Base-by-base conservation (phyloP, 2,329 filamentous ascomycete genomes). In the Aspergillus texensis region DNA sequence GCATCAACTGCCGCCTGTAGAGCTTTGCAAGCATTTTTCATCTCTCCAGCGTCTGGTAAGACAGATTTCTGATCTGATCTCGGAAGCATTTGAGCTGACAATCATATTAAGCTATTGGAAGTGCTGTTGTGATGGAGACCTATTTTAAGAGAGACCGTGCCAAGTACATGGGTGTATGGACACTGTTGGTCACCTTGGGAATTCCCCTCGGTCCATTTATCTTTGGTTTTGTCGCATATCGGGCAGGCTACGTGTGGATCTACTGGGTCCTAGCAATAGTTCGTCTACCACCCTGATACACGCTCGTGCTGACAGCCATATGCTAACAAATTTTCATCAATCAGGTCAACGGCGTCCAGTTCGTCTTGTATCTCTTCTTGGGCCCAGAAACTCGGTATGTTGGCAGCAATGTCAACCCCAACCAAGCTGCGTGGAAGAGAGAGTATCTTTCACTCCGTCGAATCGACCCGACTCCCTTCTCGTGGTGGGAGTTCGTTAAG, bases 211-310 rank as follows among this genome's bases (percentile, higher is more conserved):
- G 74, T 1, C 75, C 76, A 11, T 77, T 78, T 57, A 71, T 78
- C n/a, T 76, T 78, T 19, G 75, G 76, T 1, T 77, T 78, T 45
- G 85, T 88, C 1, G 81, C 83, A 1, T 77, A 83, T 62, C 80
- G 83, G 19, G 80, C 82, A n/a, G 82, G 84, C 0, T 87, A 85
- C 63, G 78, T 82, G 10, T 88, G 86, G 86, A 86, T 88, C 52
- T 88, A 85, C 73, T 88, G 82, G 80, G 81, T 84, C 28, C 76
- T 88, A 10, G 84, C 85, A 6, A 87, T 88, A 45, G 82, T 85
- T 69, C 75, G 79, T 59, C 34, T 34, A 3, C 26, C n/a, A 36
- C 56, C 26, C 3, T 46, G n/a, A 56, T 55, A 39, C 65, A 72
- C 57, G 10, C 5, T 32, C 16, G 2, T 41, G 14, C 30, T 5